Conservation (phyloP, 495 filamentous ascomycete genomes). For the Beverwykella pulmonaria region DNA sequence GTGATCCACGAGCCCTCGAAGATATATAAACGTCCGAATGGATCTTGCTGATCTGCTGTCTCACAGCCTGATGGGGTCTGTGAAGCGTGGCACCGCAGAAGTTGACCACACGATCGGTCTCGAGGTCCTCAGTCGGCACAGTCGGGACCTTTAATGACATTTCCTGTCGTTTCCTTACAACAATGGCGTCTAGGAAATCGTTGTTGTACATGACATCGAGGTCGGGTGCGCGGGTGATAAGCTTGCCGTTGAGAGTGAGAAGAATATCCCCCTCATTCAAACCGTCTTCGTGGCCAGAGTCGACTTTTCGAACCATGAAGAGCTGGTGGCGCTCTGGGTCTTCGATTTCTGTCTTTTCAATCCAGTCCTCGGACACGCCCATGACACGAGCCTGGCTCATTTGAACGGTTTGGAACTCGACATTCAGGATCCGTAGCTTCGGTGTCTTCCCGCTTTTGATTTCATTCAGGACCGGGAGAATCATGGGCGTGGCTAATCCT, state of each 20-base stretch:
- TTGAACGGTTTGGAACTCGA: conserved; percentile 91
- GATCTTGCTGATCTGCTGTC: conserved; percentile 95
- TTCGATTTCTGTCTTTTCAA: conserved; percentile 78
- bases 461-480: conserved; percentile 81
- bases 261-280: conserved; percentile 93
- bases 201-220: conserved; percentile 96
- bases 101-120: conserved; percentile 85
- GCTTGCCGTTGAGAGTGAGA: conserved; percentile 83
- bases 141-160: conserved; percentile 79
- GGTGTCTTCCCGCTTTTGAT: conserved; percentile 79
- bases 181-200: conserved; percentile 76
- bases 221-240: conserved; percentile 90
- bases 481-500: conserved; percentile 82
- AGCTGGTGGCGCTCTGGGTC: conserved; percentile 92
- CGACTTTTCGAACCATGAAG: conserved; percentile 96
- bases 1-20: conserved; percentile 68
- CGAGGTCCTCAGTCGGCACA: conserved; percentile 83
- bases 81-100: conserved; percentile 97
- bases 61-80: conserved; percentile 90
- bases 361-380: conserved; percentile 96
- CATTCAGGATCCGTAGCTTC: conserved; percentile 82
- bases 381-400: conserved; percentile 98
- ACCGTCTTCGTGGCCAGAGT: conserved; percentile 64
- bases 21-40: conserved; percentile 97
- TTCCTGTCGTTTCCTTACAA: conserved; percentile 85